phyloP scores from a whole-genome alignment of 352 stramenopile genomes.

The Paralagenidium karlingii region DNA sequence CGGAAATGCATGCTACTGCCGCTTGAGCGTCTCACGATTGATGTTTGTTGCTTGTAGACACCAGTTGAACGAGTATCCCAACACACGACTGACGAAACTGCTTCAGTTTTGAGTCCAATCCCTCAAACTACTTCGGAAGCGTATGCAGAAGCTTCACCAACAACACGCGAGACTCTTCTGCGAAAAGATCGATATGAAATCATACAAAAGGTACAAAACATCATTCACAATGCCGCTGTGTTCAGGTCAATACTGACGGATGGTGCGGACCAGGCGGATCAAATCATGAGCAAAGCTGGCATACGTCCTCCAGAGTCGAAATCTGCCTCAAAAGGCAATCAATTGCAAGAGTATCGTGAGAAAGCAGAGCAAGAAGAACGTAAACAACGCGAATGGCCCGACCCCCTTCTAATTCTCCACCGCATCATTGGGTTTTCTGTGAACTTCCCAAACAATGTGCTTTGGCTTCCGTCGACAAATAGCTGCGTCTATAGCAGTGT shows the following conservation, averaged over 20 bases:
- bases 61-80: too few relatives aligned
- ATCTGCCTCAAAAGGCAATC: background rate
- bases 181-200: slow-evolving; percentile 21
- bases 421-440: slow-evolving; percentile 53
- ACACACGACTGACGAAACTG: slow-evolving; percentile 14
- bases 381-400: slow-evolving; percentile 58
- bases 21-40: too few relatives aligned
- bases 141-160: too few relatives aligned
- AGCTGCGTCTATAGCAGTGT: slow-evolving; percentile 46
- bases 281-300: slow-evolving; percentile 27
- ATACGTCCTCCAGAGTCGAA: too few relatives aligned
- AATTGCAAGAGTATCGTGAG: slow-evolving; percentile 8
- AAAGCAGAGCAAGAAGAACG: slow-evolving; percentile 19
- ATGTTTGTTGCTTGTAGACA: too few relatives aligned
- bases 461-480: slow-evolving; percentile 30
- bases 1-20: too few relatives aligned
- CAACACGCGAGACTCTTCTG: too few relatives aligned
- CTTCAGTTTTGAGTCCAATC: too few relatives aligned
- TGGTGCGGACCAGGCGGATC: slow-evolving; percentile 15
- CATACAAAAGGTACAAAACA: slow-evolving; percentile 13
- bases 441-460: slow-evolving; percentile 20
- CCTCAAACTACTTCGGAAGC: too few relatives aligned
- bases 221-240: too few relatives aligned
- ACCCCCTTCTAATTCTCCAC: slow-evolving; percentile 43
- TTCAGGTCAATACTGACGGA: background rate